Conservation (phyloP, 2,329 filamentous ascomycete species). For the Leptosphaerulina australis region DNA sequence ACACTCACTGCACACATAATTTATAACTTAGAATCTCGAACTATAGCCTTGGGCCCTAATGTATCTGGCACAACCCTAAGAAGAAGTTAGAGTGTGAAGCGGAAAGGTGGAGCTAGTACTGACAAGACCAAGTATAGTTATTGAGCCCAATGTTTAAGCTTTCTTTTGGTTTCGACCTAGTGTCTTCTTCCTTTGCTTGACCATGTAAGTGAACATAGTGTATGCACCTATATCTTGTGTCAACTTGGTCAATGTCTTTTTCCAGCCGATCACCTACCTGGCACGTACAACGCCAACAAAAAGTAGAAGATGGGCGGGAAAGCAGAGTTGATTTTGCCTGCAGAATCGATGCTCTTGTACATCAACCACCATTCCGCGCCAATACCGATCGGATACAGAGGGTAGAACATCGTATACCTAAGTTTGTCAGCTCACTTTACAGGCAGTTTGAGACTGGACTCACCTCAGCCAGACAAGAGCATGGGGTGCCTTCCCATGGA, state of each 20-base stretch:
- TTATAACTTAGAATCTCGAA: too few species aligned
- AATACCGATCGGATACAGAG: slow-evolving; percentile 37
- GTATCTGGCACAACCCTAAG: too few species aligned
- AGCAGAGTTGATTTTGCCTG: slow-evolving; percentile 13
- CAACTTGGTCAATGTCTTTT: not conserved
- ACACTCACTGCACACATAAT: too few species aligned
- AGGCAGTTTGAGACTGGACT: not conserved
- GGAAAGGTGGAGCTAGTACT: too few species aligned
- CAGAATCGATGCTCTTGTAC: slow-evolving; percentile 23
- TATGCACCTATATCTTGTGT: slow-evolving; percentile 24
- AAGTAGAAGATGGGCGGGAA: slow-evolving; percentile 30
- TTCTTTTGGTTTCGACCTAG: slow-evolving; percentile 8
- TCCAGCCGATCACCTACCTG: slow-evolving; percentile 21
- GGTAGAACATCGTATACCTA: slow-evolving; percentile 31
- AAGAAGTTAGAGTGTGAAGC: too few species aligned
- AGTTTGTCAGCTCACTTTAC: not conserved
- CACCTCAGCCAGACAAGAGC: slow-evolving; percentile 30
- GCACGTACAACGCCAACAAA: slow-evolving; percentile 30
- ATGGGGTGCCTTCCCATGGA: slow-evolving; percentile 24
- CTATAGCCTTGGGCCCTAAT: too few species aligned
- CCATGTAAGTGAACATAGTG: slow-evolving; percentile 39
- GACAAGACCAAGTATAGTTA: too few species aligned
- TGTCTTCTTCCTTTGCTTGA: slow-evolving; percentile 33
- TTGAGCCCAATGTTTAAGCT: too few species aligned
- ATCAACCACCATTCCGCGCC: slow-evolving; percentile 37